Conservation (phyloP, 176 grass and related monocot genomes). For the Oryza glumipatula region DNA sequence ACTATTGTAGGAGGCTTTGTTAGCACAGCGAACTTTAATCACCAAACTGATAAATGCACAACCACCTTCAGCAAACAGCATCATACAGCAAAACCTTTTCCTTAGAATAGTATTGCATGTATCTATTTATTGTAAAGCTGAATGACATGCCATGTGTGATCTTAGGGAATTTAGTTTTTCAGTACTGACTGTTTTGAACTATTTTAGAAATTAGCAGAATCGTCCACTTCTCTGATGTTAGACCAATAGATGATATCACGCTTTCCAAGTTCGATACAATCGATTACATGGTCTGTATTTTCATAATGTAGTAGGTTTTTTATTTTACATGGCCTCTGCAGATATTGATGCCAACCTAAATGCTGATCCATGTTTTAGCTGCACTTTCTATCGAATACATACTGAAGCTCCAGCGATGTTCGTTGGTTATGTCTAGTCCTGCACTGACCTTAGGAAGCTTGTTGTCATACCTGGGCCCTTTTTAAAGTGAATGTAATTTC, state of each 20-base stretch:
- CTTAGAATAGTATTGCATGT: constrained; percentile 4
- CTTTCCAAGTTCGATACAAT: constrained; percentile 56
- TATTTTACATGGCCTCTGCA: neutral
- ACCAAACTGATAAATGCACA: neutral
- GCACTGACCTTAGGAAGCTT: constrained; percentile 62
- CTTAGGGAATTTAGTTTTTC: neutral
- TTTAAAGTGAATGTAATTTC: neutral
- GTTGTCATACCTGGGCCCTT: constrained; percentile 52
- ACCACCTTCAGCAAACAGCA: neutral
- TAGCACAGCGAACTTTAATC: neutral
- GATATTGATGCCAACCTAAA: constrained; percentile 22
- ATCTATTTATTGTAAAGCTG: neutral
- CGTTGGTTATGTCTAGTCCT: constrained; percentile 56
- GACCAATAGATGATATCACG: constrained; percentile 60
- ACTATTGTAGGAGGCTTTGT: neutral
- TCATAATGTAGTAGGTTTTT: constrained; percentile 2
- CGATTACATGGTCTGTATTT: constrained; percentile 56
- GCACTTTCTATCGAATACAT: constrained; percentile 55
- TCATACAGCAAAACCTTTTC: neutral
- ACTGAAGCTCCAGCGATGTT: constrained; percentile 57
- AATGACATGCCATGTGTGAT: neutral
- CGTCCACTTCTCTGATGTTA: constrained; percentile 48
- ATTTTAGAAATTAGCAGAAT: constrained; percentile 57
- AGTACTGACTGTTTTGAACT: neutral
- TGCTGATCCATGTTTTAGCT: constrained; percentile 44